phyloP scores from a whole-genome alignment of 345 rosid genomes.

The Tarenaya hassleriana region DNA sequence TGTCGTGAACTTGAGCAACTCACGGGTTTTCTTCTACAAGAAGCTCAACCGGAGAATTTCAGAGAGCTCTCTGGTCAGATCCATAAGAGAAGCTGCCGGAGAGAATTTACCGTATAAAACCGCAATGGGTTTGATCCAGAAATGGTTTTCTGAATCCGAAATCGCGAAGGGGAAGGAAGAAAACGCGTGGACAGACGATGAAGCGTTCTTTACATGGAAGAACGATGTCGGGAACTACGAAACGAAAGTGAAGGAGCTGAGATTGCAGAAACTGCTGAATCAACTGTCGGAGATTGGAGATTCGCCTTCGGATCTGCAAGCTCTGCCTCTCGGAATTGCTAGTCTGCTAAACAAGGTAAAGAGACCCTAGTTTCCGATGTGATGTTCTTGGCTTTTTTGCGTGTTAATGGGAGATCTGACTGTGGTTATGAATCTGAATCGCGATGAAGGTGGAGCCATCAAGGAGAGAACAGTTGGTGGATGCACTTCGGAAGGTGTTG shows the following conservation, averaged over 20 bases:
- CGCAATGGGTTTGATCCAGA: constrained; percentile 58
- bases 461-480: constrained; percentile 38
- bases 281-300: constrained; percentile 61
- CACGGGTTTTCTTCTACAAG: constrained; percentile 65
- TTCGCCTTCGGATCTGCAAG: constrained; percentile 60
- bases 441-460: constrained; percentile 80
- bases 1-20: constrained; percentile 75
- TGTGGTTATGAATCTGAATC: constrained; percentile 17
- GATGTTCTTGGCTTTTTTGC: constrained; percentile 9
- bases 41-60: constrained; percentile 69
- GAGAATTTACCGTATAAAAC: constrained; percentile 53
- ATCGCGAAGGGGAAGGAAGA: constrained; percentile 44
- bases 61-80: constrained; percentile 61
- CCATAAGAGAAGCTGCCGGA: constrained; percentile 60
- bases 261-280: constrained; percentile 64
- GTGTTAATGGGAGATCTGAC: constrained; percentile 10
- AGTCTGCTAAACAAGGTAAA: constrained; percentile 82
- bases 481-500: constrained; percentile 55
- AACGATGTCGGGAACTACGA: constrained; percentile 48
- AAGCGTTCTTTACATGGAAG: constrained; percentile 82
- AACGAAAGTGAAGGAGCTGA: constrained; percentile 57
- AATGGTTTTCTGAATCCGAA: constrained; percentile 70
- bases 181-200: constrained; percentile 73
- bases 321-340: constrained; percentile 84
- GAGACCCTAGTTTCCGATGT: neutral